Percentiles rank a stretch among this genome's conserved stretches.
These are phyloP conservation scores for Malus orientalis DNA, from an alignment of 306 rosid genomes.

Conservation along the genomic window DNA sequence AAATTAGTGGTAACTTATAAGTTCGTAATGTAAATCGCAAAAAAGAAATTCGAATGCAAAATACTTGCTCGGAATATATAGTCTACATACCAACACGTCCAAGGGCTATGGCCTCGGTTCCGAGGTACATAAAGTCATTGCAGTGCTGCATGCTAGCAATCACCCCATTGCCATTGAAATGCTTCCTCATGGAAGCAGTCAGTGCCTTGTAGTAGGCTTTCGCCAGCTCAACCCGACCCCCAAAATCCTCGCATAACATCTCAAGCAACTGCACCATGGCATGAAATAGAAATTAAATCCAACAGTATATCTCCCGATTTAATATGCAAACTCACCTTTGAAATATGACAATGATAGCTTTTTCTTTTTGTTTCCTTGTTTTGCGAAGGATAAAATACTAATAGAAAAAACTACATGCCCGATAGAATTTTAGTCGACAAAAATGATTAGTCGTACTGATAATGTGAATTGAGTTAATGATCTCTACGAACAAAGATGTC, in stretches of 20 bases:
- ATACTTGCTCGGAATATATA: background rate
- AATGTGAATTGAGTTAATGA: no score
- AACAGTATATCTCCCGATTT: background rate
- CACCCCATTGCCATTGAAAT: constrained; percentile 73
- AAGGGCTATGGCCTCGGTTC: constrained; percentile 62
- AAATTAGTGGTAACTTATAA: no score
- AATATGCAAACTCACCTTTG: no score
- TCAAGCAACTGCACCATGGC: constrained; percentile 45
- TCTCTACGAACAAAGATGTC: no score
- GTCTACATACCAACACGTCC: constrained; percentile 55
- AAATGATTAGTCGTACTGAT: background rate
- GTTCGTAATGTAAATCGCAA: no score
- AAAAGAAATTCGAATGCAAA: no score
- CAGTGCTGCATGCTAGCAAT: constrained; percentile 80
- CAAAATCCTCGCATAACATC: constrained; percentile 61
- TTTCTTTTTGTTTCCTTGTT: no score
- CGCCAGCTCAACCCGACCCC: constrained; percentile 60
- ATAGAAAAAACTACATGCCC: no score
- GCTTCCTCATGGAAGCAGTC: constrained; percentile 46
- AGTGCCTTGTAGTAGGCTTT: constrained; percentile 60
- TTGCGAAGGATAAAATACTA: background rate
- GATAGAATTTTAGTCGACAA: no score
- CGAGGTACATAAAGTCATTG: constrained; percentile 79
- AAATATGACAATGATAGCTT: background rate
- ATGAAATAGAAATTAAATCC: background rate